Conservation (phyloP, 2,329 filamentous ascomycete genomes). For the Ophioceras dolichostomum region DNA sequence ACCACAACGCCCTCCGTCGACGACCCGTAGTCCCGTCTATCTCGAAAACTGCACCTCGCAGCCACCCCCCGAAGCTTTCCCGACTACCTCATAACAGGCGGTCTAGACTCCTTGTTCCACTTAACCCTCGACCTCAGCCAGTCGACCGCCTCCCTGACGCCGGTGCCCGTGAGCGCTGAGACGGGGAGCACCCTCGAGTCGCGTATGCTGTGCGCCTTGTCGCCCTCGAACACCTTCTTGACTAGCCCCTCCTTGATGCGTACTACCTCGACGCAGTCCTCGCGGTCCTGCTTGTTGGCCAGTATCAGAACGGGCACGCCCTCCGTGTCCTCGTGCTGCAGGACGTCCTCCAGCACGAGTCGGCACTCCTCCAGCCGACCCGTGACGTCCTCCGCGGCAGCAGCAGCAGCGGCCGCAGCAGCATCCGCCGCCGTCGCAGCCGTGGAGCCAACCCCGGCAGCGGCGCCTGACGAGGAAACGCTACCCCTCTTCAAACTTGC, state of each 20-base stretch:
- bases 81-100: constrained; percentile 88
- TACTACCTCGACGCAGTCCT: constrained; percentile 96
- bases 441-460: background rate
- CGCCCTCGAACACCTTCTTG: constrained; percentile 88
- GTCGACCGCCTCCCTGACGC: constrained; percentile 91
- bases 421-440: background rate
- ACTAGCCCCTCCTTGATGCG: constrained; percentile 95
- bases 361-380: constrained; percentile 77
- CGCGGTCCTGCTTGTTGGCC: constrained; percentile 94
- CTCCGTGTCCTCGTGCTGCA: constrained; percentile 77
- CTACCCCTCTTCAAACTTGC: no score
- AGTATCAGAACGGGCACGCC: constrained; percentile 86
- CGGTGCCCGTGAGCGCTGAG: constrained; percentile 77
- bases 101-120: constrained; percentile 91
- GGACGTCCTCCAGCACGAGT: constrained; percentile 77
- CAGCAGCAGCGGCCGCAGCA: no score
- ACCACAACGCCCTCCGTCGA: no score
- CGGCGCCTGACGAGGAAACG: no score
- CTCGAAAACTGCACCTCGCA: no score
- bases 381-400: constrained; percentile 5
- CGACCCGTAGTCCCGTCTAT: no score
- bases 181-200: constrained; percentile 87
- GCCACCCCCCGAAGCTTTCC: no score
- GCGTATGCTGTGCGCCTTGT: constrained; percentile 73
- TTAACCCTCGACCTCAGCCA: constrained; percentile 87